phyloP scores from a whole-genome alignment of 192 early-diverging fungal genomes.

The Spizellomyces sp. region DNA sequence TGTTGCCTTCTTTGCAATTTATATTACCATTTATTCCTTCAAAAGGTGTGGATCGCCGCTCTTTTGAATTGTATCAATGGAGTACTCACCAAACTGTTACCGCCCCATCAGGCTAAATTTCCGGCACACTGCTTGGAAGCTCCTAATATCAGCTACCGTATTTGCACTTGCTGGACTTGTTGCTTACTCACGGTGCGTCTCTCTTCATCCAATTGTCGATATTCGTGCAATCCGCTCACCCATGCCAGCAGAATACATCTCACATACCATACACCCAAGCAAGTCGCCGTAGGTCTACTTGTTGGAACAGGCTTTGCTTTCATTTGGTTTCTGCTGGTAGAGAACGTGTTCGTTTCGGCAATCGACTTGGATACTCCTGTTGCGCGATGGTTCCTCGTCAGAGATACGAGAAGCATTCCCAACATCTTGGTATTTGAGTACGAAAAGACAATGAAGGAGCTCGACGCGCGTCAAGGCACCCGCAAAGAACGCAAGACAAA shows the following conservation, averaged over 20 bases:
- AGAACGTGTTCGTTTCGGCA: constrained; percentile 24
- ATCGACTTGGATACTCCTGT: constrained; percentile 31
- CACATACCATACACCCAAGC: constrained; percentile 70
- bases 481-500: not conserved
- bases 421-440: constrained; percentile 29
- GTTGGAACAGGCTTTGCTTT: constrained; percentile 60
- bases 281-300: constrained; percentile 68
- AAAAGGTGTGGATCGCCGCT: constrained; percentile 39
- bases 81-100: constrained; percentile 6
- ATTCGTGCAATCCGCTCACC: not conserved
- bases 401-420: constrained; percentile 26
- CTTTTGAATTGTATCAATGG: not conserved
- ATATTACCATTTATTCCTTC: constrained; percentile 55
- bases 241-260: constrained; percentile 60
- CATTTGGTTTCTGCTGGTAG: constrained; percentile 50
- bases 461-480: not conserved
- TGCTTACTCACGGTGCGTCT: constrained; percentile 49
- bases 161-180: constrained; percentile 37
- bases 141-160: constrained; percentile 28
- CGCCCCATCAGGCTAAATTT: constrained; percentile 16
- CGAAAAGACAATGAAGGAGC: constrained; percentile 9
- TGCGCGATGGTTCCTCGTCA: constrained; percentile 24
- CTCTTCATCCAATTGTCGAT: not conserved
- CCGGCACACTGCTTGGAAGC: constrained; percentile 40
- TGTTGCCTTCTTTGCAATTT: constrained; percentile 73